These are phyloP conservation scores for Phoma sp. DNA, from an alignment of 2,329 filamentous ascomycete species.

Conservation along the genomic window DNA sequence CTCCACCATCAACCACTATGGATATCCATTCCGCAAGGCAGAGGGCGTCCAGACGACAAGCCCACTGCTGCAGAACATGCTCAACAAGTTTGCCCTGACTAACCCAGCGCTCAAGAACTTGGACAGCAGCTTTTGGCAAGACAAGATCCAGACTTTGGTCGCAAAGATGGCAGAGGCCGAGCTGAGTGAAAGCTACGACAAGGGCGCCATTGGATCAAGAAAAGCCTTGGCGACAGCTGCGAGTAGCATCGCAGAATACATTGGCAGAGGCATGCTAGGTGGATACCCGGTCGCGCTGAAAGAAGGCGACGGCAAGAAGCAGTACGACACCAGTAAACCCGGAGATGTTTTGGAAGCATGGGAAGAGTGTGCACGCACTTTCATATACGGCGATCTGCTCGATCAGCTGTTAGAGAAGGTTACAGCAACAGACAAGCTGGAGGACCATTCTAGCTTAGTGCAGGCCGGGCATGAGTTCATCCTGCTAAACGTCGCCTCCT, in stretches of 20 bases:
- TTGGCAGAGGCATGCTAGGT: slow-evolving; percentile 70
- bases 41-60: slow-evolving; percentile 58
- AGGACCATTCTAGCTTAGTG: slow-evolving; percentile 67
- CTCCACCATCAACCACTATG: slow-evolving; percentile 69
- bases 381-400: slow-evolving; percentile 72
- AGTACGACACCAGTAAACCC: slow-evolving; percentile 66
- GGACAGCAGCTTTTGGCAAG: slow-evolving; percentile 51
- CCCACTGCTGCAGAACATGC: slow-evolving; percentile 72
- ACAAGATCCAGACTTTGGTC: slow-evolving; percentile 50
- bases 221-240: slow-evolving; percentile 77
- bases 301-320: slow-evolving; percentile 39
- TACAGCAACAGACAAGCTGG: slow-evolving; percentile 66
- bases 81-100: slow-evolving; percentile 68
- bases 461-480: slow-evolving; percentile 71
- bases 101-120: slow-evolving; percentile 72
- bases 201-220: slow-evolving; percentile 73
- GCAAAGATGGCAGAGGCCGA: slow-evolving; percentile 66
- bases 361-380: slow-evolving; percentile 68
- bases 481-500: slow-evolving; percentile 74
- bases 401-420: slow-evolving; percentile 70
- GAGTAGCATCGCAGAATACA: slow-evolving; percentile 72
- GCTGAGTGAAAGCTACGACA: slow-evolving; percentile 82
- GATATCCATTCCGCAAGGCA: slow-evolving; percentile 67
- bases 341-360: slow-evolving; percentile 69
- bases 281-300: slow-evolving; percentile 59